These are phyloP conservation scores for Thielaviopsis ethacetica DNA, from an alignment of 2,329 filamentous ascomycete species.

Conservation along the genomic window DNA sequence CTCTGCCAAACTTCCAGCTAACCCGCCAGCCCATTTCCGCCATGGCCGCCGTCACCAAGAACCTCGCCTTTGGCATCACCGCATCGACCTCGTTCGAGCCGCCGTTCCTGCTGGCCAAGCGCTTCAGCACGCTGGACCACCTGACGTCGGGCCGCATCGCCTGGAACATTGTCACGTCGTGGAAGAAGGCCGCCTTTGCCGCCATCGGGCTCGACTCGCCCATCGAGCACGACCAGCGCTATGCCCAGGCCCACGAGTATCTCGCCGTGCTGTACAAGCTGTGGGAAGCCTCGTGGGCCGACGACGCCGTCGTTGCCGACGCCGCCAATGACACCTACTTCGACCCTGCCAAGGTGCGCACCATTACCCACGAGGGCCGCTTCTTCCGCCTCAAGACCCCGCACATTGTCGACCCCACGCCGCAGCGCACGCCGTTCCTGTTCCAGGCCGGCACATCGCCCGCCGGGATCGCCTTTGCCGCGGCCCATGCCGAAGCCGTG, in stretches of 20 bases:
- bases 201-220: constrained; percentile 41
- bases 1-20: background rate
- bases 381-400: constrained; percentile 30
- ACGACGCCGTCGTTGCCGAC: constrained; percentile 39
- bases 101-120: constrained; percentile 43
- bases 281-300: constrained; percentile 39
- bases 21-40: constrained; percentile 37
- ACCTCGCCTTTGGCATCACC: constrained; percentile 45
- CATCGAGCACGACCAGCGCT: constrained; percentile 44
- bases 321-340: constrained; percentile 37
- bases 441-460: constrained; percentile 44
- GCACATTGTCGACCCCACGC: constrained; percentile 36
- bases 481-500: constrained; percentile 42
- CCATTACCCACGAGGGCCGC: constrained; percentile 43
- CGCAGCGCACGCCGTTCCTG: constrained; percentile 39
- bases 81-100: constrained; percentile 46
- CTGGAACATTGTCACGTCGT: constrained; percentile 49
- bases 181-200: constrained; percentile 45
- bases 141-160: constrained; percentile 43
- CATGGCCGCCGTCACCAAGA: constrained; percentile 51
- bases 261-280: constrained; percentile 45
- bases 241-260: constrained; percentile 45
- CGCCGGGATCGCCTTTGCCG: constrained; percentile 39
- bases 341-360: constrained; percentile 40
- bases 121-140: constrained; percentile 46